Base-by-base conservation (phyloP, 2,329 filamentous ascomycete species). In the Colletotrichum sp. region DNA sequence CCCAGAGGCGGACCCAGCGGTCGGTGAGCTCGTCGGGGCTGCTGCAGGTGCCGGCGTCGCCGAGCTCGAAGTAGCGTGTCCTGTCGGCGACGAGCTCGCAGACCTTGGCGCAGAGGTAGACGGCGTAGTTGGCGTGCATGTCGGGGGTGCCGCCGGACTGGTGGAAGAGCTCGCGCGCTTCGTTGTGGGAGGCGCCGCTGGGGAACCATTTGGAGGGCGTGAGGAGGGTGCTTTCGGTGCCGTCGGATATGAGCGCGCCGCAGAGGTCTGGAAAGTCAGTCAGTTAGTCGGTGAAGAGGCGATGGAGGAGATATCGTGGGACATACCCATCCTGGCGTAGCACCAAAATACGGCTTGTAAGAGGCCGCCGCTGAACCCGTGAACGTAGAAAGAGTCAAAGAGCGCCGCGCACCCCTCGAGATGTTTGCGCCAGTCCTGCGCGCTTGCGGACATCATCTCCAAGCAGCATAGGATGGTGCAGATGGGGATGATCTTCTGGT, bases 341-440 rank as follows among this genome's bases (percentile, higher is more conserved):
- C 88, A 90, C 89, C 89, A 91, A 73, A 91, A 91, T 0, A 90
- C 82, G 0, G 89, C 88, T 78, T 89, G 88, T 8, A 87, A 79
- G 21, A 90, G 77, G 0, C 88, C 89, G 4, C 87, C 86, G 27
- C 84, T 86, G 63, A 89, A 88, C 0, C 89, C 89, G 58, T 89
- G 85, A n/a, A 90, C 86, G 12, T 84, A 86, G 64, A 88, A 85
- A 0, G 87, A 85, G 74, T 88, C 85, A 58, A 91, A 87, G 6
- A 91, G 81, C 4, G 87, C 87, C 5, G 90, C 89, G 73, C 89
- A 91, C 1, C 90, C 90, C 68, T 91, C 89, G 3, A 91, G 81
- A 76, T 91, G 89, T 12, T 86, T 84, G 3, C 87, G 82, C 90
- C 90, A 91, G 72, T 89, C 88, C 36, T 79, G 79, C 1, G 80